A percentile compares a stretch with the other conserved stretches of the same genome.
These are phyloP conservation scores for Aureobasidium sp. DNA, from an alignment of 2,329 filamentous ascomycete species.

Conservation along the genomic window DNA sequence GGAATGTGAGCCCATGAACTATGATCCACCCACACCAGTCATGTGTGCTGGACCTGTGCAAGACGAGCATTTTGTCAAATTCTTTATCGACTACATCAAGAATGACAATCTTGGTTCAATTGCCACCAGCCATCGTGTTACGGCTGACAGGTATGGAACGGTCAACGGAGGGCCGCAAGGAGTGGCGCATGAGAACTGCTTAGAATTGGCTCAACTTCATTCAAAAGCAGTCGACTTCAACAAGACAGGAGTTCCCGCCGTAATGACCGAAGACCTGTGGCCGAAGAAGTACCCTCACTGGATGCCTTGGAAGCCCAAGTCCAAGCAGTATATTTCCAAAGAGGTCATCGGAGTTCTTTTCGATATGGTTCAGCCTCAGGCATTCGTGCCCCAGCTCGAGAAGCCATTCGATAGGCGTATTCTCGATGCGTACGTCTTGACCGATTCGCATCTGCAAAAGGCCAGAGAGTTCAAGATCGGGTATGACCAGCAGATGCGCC, in stretches of 20 bases:
- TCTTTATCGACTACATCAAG: constrained; percentile 90
- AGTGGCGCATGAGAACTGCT: constrained; percentile 58
- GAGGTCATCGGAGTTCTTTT: constrained; percentile 76
- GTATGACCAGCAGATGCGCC: constrained; percentile 68
- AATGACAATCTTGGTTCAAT: constrained; percentile 75
- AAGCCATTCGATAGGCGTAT: constrained; percentile 69
- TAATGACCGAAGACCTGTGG: constrained; percentile 51
- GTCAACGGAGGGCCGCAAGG: too few species aligned
- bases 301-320: constrained; percentile 58
- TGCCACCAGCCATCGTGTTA: constrained; percentile 71
- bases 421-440: constrained; percentile 48
- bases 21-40: constrained; percentile 49
- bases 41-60: constrained; percentile 55
- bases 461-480: constrained; percentile 60
- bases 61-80: constrained; percentile 64
- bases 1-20: constrained; percentile 72
- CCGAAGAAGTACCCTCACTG: constrained; percentile 71
- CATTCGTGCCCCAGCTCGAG: constrained; percentile 66
- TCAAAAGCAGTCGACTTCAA: constrained; percentile 90
- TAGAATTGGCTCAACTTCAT: constrained; percentile 69
- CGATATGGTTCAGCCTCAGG: constrained; percentile 59
- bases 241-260: constrained; percentile 74
- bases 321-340: constrained; percentile 53
- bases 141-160: too few species aligned
- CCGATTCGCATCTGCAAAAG: constrained; percentile 45